phyloP scores from a whole-genome alignment of 306 rosid species.

The Fragaria vesca region DNA sequence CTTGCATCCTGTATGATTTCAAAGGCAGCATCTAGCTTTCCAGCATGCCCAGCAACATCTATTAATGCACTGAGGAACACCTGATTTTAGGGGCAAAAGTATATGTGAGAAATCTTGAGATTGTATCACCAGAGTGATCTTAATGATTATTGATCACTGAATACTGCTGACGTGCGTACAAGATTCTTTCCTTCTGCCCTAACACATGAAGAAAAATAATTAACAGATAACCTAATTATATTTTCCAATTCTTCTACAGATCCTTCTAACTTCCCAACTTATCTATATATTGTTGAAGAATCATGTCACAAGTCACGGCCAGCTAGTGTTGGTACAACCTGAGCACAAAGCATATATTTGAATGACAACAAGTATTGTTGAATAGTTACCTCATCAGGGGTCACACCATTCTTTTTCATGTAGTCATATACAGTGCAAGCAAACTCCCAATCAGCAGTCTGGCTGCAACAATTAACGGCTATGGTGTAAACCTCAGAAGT shows the following conservation, averaged over 20 bases:
- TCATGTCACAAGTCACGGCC: background rate
- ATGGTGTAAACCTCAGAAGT: constrained; percentile 95
- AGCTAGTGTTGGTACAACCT: background rate
- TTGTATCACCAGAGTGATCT: constrained; percentile 8
- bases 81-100: constrained; percentile 46
- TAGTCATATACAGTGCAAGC: constrained; percentile 63
- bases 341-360: background rate
- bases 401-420: constrained; percentile 69
- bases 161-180: constrained; percentile 14
- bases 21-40: constrained; percentile 88
- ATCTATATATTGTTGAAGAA: background rate
- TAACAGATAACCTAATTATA: background rate
- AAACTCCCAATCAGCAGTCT: constrained; percentile 89
- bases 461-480: constrained; percentile 83
- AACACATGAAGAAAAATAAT: background rate
- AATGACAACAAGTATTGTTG: background rate
- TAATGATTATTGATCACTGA: constrained; percentile 17
- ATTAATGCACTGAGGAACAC: constrained; percentile 91
- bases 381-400: constrained; percentile 79
- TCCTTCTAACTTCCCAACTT: background rate
- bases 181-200: background rate
- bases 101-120: constrained; percentile 22
- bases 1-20: constrained; percentile 63
- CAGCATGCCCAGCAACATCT: constrained; percentile 95
- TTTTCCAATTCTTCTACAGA: background rate